These are phyloP conservation scores for Primulina tabacum DNA, from an alignment of 257 asterid species.

Conservation along the genomic window DNA sequence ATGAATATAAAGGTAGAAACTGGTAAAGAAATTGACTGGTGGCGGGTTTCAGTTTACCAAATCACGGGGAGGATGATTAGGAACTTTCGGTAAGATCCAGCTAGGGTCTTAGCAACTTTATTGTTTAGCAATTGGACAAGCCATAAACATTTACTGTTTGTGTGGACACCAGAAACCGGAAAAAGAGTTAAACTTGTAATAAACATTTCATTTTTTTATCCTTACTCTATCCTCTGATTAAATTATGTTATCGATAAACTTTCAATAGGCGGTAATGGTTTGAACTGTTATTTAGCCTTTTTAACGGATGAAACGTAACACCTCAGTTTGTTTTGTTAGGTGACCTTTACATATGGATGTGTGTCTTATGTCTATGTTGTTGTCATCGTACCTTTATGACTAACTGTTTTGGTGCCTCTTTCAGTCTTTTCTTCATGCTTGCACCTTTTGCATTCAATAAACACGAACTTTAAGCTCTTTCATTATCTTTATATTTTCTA, in stretches of 20 bases:
- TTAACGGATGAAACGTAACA: no score
- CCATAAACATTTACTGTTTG: neutral
- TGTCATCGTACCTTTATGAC: neutral
- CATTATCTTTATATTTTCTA: neutral
- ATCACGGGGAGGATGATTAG: neutral
- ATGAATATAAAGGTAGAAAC: neutral
- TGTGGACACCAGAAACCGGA: neutral
- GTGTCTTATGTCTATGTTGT: neutral
- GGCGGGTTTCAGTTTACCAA: no score
- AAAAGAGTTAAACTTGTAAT: neutral
- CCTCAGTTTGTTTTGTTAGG: no score
- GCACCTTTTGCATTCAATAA: slow-evolving; percentile 9
- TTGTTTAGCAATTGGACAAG: neutral
- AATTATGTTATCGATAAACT: neutral
- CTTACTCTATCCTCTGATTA: neutral
- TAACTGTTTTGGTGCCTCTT: neutral
- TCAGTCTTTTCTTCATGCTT: slow-evolving; percentile 6
- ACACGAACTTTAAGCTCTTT: neutral
- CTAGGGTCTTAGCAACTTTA: neutral
- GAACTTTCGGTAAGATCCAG: neutral
- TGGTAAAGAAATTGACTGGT: neutral
- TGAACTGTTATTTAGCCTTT: no score
- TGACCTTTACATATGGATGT: neutral
- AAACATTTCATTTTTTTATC: neutral
- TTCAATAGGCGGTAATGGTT: neutral